These are phyloP conservation scores for Yarrowia galli DNA, from an alignment of 1,139 yeast species.

Conservation along the genomic window DNA sequence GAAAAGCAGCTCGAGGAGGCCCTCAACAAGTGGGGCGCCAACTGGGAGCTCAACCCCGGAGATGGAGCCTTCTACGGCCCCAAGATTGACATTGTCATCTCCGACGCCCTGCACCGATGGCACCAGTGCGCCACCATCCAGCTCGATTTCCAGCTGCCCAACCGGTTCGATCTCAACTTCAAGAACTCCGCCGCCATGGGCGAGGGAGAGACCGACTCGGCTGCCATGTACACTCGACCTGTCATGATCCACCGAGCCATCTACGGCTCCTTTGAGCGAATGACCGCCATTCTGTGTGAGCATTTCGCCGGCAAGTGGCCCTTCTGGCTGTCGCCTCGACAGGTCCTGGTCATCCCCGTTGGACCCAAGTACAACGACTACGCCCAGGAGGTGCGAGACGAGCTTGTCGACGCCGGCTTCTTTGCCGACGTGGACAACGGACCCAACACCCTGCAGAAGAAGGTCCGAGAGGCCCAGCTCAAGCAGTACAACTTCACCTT, in stretches of 20 bases:
- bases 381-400: constrained; percentile 78
- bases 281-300: constrained; percentile 96
- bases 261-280: constrained; percentile 96
- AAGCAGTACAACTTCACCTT: constrained; percentile 92
- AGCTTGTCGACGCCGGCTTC: constrained; percentile 73
- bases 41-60: constrained; percentile 92
- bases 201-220: constrained; percentile 42
- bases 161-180: constrained; percentile 86
- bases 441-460: constrained; percentile 95
- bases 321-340: constrained; percentile 98
- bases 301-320: constrained; percentile 99
- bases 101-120: constrained; percentile 92
- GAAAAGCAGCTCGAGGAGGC: constrained; percentile 79
- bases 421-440: constrained; percentile 91
- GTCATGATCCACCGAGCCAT: constrained; percentile 99
- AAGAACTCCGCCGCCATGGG: constrained; percentile 68
- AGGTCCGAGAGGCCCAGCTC: constrained; percentile 93
- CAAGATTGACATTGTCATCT: constrained; percentile 91
- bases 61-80: constrained; percentile 99
- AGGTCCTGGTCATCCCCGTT: constrained; percentile 91
- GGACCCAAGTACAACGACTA: constrained; percentile 91
- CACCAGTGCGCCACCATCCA: constrained; percentile 99
- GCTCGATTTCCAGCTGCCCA: constrained; percentile 95
- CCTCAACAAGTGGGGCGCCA: constrained; percentile 75
- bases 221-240: constrained; percentile 62